Evolutionary conservation across 192 early-diverging fungal species (phyloP).

Genomic region (Podila minutissima): DNA sequence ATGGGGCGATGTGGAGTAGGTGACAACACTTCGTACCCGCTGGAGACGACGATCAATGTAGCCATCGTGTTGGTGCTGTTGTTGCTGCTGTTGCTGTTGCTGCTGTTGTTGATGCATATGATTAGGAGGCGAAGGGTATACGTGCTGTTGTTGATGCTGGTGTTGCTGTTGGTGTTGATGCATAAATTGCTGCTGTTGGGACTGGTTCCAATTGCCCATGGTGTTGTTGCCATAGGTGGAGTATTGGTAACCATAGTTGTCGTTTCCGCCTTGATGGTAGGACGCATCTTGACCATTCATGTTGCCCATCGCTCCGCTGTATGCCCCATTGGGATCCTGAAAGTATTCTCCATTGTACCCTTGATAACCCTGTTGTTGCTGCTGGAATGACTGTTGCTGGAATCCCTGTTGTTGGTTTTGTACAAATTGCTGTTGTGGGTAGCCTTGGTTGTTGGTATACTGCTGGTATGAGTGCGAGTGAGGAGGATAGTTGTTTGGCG

Average conservation of each 20-base stretch:
- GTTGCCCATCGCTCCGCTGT: not conserved
- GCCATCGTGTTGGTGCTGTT: constrained; percentile 21
- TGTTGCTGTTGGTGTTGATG: constrained; percentile 7
- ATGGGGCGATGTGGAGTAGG: constrained; percentile 23
- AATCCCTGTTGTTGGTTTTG: constrained; percentile 2
- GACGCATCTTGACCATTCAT: constrained; percentile 5
- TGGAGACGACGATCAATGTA: constrained; percentile 14
- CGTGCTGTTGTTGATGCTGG: constrained; percentile 16
- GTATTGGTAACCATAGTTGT: not conserved
- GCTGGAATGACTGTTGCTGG: not conserved
- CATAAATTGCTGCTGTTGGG: not conserved
- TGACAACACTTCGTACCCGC: not conserved
- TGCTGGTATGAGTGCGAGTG: constrained; percentile 13
- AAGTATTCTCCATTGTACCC: constrained; percentile 6
- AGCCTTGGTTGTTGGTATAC: constrained; percentile 3
- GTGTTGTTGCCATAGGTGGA: constrained; percentile 1
- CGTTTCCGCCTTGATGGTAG: constrained; percentile 1
- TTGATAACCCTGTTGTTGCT: constrained; percentile 23
- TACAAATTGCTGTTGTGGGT: constrained; percentile 3
- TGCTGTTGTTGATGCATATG: constrained; percentile 12
- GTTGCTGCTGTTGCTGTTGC: constrained; percentile 24
- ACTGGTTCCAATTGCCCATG: constrained; percentile 1
- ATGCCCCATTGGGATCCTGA: not conserved
- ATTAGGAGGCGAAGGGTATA: constrained; percentile 3
- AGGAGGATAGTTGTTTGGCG: constrained; percentile 9